phyloP scores from a whole-genome alignment of 1,284 basidiomycete species.

The Tetrapyrgos nigripes region DNA sequence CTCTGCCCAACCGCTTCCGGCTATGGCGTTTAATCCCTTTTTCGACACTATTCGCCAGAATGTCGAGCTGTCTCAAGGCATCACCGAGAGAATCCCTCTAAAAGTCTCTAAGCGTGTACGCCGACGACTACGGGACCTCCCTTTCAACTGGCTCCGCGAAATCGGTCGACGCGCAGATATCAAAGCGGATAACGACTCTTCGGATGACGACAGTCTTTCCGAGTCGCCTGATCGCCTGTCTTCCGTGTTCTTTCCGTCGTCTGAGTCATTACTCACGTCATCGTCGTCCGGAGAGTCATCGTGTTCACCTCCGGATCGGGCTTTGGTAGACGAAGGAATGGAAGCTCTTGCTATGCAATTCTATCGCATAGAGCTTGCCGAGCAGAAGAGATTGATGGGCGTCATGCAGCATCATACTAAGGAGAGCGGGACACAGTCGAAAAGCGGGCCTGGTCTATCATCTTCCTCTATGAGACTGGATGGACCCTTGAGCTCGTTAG shows the following conservation, averaged over 20 bases:
- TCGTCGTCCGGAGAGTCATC: background rate
- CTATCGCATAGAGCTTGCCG: constrained; percentile 88
- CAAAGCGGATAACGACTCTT: constrained; percentile 22
- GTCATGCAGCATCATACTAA: constrained; percentile 92
- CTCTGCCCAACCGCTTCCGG: background rate
- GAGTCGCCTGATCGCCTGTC: background rate
- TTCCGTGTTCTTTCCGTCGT: background rate
- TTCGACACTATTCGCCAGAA: constrained; percentile 98
- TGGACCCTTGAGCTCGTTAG: background rate
- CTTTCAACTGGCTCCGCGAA: constrained; percentile 81
- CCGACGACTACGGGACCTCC: constrained; percentile 75
- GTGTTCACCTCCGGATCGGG: constrained; percentile 11
- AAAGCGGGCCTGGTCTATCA: constrained; percentile 1
- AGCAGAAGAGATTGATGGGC: constrained; percentile 88
- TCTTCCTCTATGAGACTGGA: background rate
- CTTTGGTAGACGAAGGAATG: constrained; percentile 67
- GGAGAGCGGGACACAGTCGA: constrained; percentile 43
- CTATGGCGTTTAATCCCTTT: constrained; percentile 78
- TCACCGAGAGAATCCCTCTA: constrained; percentile 83
- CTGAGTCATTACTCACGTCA: background rate
- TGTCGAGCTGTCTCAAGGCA: constrained; percentile 85
- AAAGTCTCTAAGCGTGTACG: constrained; percentile 69
- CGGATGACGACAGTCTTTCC: background rate
- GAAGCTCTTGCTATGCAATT: constrained; percentile 90
- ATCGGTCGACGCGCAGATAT: constrained; percentile 62